Evolutionary conservation across 495 filamentous ascomycete species (phyloP).

Genomic region (Neurospora tetraspora): DNA sequence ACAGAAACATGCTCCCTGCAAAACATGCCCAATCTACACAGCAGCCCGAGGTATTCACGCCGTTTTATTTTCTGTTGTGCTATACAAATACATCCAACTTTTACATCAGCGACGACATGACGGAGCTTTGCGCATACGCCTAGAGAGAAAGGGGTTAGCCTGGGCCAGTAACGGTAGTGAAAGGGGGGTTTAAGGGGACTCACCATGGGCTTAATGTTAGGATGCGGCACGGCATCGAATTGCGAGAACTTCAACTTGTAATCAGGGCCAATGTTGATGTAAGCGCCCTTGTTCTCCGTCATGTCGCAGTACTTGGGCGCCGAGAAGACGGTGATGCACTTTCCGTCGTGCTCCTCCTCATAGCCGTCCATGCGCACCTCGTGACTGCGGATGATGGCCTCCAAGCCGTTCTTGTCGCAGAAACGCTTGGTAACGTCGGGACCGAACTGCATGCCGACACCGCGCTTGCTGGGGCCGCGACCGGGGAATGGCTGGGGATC

Average conservation of each 20-base stretch:
- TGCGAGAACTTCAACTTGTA: slow-evolving; percentile 84
- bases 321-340: slow-evolving; percentile 98
- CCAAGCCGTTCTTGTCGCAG: slow-evolving; percentile 89
- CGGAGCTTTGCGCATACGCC: slow-evolving; percentile 74
- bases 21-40: not conserved
- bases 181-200: slow-evolving; percentile 11
- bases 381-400: slow-evolving; percentile 92
- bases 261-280: slow-evolving; percentile 92
- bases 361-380: slow-evolving; percentile 98
- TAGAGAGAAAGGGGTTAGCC: slow-evolving; percentile 13
- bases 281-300: slow-evolving; percentile 96
- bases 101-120: slow-evolving; percentile 53
- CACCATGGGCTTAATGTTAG: slow-evolving; percentile 90
- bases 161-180: slow-evolving; percentile 18
- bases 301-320: slow-evolving; percentile 96
- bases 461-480: slow-evolving; percentile 89
- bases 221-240: slow-evolving; percentile 95
- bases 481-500: slow-evolving; percentile 83
- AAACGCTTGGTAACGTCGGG: slow-evolving; percentile 95
- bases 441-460: slow-evolving; percentile 92
- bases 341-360: slow-evolving; percentile 92
- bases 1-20: not conserved
- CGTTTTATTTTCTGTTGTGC: not conserved
- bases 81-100: not conserved
- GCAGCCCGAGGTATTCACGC: not conserved